phyloP scores from a whole-genome alignment of 2,329 filamentous ascomycete genomes.

The Aspergillus cejpii region DNA sequence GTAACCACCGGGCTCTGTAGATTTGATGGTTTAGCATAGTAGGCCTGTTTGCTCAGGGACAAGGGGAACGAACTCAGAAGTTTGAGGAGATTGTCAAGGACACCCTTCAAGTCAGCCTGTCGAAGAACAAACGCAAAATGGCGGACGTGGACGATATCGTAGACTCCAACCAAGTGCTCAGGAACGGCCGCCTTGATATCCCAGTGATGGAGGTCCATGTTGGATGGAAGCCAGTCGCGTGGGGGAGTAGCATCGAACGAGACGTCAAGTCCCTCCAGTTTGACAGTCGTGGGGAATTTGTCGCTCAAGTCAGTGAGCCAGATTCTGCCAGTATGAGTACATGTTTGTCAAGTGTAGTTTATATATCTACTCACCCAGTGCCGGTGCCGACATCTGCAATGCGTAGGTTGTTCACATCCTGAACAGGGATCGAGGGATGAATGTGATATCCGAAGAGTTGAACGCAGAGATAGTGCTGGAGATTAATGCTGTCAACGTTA shows the following conservation, averaged over 20 bases:
- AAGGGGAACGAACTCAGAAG: not conserved
- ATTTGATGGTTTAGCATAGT: too few relatives aligned
- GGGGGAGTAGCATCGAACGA: slow-evolving; percentile 1
- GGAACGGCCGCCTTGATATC: not conserved
- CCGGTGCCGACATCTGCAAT: slow-evolving; percentile 3
- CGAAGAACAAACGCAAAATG: slow-evolving; percentile 2
- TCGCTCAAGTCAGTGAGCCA: slow-evolving; percentile 2
- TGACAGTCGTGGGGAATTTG: not conserved
- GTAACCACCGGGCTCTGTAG: not conserved
- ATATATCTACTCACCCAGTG: slow-evolving; percentile 1
- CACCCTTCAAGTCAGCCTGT: not conserved
- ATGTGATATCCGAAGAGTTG: slow-evolving; percentile 1
- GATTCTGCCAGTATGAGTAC: not conserved
- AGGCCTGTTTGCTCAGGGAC: too few relatives aligned
- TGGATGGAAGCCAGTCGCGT: not conserved
- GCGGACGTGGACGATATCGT: slow-evolving; percentile 1
- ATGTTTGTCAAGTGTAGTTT: not conserved
- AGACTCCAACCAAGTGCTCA: not conserved
- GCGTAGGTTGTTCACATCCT: not conserved
- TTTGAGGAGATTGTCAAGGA: not conserved
- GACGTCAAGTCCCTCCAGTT: slow-evolving; percentile 1
- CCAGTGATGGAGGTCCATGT: slow-evolving; percentile 2
- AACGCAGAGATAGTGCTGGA: not conserved
- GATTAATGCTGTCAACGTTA: not conserved
- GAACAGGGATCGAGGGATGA: not conserved